Percentiles rank a stretch among this genome's conserved stretches.
phyloP scores from a whole-genome alignment of 2,329 filamentous ascomycete genomes.

The Ophiostoma triangulosporum region DNA sequence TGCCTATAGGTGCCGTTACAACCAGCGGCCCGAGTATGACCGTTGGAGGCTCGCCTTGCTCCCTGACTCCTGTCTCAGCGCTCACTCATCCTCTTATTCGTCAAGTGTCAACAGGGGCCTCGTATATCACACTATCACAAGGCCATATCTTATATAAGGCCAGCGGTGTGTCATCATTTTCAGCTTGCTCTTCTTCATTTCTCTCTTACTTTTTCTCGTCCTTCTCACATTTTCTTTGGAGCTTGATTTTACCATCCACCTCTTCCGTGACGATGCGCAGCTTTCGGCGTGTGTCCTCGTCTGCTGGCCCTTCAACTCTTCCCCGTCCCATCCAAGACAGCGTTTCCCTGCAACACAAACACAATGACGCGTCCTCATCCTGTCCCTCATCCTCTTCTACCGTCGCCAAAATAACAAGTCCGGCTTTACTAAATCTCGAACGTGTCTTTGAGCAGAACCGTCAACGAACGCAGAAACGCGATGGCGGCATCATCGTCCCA shows the following conservation, averaged over 20 bases:
- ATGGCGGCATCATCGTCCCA: constrained; percentile 21
- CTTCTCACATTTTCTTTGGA: not conserved
- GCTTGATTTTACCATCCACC: not conserved
- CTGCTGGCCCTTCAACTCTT: not conserved
- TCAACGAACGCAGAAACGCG: constrained; percentile 34
- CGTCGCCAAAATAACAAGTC: constrained; percentile 29
- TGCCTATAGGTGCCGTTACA: not conserved
- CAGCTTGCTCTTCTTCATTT: not conserved
- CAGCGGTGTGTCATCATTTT: not conserved
- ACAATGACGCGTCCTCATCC: not conserved
- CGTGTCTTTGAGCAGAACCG: constrained; percentile 49
- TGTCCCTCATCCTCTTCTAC: not conserved
- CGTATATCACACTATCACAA: not conserved
- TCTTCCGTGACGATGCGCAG: not conserved
- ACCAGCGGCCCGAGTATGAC: too few relatives aligned
- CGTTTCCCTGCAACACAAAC: not conserved
- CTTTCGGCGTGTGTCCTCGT: not conserved
- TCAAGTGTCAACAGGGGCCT: not conserved
- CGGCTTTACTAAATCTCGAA: constrained; percentile 49
- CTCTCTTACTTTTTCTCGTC: not conserved
- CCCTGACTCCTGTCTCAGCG: not conserved
- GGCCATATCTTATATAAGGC: too few relatives aligned
- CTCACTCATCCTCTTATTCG: not conserved
- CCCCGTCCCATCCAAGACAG: not conserved
- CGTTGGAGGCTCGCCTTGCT: too few relatives aligned